Percentiles rank a stretch among this genome's conserved stretches.
phyloP scores from a whole-genome alignment of 139 green algal species.

The Desmodesmus armatus region DNA sequence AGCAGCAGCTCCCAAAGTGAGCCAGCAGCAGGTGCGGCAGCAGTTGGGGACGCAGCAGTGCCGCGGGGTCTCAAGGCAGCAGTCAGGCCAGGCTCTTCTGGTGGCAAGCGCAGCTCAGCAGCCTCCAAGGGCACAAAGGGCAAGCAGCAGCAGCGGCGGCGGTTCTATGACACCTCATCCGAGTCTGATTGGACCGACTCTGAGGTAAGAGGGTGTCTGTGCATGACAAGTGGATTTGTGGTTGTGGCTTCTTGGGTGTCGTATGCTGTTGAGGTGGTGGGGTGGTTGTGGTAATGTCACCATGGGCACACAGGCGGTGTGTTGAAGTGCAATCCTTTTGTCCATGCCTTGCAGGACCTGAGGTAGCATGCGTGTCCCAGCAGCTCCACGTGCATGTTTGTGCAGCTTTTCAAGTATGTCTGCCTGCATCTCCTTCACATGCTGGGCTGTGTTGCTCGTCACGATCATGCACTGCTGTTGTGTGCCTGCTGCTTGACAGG shows the following conservation, averaged over 20 bases:
- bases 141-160: slow-evolving; percentile 25
- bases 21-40: neutral
- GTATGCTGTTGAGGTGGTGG: too few relatives aligned
- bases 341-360: neutral
- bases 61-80: slow-evolving; percentile 20
- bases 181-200: slow-evolving; percentile 17
- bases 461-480: neutral
- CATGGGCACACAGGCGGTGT: too few relatives aligned
- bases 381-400: neutral
- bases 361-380: neutral
- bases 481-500: slow-evolving; percentile 17
- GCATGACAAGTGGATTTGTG: too few relatives aligned
- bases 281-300: too few relatives aligned
- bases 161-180: neutral
- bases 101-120: slow-evolving; percentile 14
- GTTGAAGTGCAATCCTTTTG: neutral
- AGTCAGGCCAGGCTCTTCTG: slow-evolving; percentile 1
- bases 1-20: too few relatives aligned
- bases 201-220: slow-evolving; percentile 13
- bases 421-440: neutral
- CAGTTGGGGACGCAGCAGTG: neutral
- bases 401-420: neutral
- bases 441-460: neutral
- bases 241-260: too few relatives aligned
- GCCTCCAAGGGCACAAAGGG: too few relatives aligned